Conservation (phyloP, 257 asterid species). For the Cynanchum wilfordii region DNA sequence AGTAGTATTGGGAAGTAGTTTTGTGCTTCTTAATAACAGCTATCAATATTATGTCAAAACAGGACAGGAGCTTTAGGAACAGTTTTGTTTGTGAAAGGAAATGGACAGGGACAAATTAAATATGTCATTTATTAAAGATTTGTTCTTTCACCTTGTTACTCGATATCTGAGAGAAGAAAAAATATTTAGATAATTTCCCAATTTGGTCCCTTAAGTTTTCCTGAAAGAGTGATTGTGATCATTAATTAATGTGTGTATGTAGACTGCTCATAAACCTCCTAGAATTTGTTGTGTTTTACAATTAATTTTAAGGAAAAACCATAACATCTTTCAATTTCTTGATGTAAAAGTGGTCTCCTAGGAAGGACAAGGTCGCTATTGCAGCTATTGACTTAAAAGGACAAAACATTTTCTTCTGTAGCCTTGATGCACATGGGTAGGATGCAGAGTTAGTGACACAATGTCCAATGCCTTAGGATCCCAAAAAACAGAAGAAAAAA, state of each 20-base stretch:
- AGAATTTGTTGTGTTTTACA: no score
- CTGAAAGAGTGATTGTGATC: not conserved
- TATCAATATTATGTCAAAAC: not conserved
- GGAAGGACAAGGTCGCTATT: conserved; percentile 6
- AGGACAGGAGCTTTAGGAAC: not conserved
- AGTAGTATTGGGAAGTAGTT: not conserved
- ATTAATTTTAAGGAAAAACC: not conserved
- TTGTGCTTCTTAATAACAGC: not conserved
- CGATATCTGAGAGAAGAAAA: no score
- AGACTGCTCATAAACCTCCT: not conserved
- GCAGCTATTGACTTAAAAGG: conserved; percentile 4
- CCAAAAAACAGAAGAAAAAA: not conserved
- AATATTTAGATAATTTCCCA: no score
- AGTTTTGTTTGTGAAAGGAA: not conserved
- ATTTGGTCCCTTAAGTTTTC: no score
- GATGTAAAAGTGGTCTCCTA: not conserved
- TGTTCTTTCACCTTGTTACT: no score
- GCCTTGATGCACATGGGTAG: conserved; percentile 1
- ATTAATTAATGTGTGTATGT: not conserved
- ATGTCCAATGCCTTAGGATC: conserved; percentile 12
- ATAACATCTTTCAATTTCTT: not conserved
- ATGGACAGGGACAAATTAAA: not conserved
- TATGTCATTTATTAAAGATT: not conserved
- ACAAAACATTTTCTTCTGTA: not conserved
- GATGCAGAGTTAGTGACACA: not conserved